Conservation (phyloP, 2,329 filamentous ascomycete genomes). For the Pseudocercospora vitis region DNA sequence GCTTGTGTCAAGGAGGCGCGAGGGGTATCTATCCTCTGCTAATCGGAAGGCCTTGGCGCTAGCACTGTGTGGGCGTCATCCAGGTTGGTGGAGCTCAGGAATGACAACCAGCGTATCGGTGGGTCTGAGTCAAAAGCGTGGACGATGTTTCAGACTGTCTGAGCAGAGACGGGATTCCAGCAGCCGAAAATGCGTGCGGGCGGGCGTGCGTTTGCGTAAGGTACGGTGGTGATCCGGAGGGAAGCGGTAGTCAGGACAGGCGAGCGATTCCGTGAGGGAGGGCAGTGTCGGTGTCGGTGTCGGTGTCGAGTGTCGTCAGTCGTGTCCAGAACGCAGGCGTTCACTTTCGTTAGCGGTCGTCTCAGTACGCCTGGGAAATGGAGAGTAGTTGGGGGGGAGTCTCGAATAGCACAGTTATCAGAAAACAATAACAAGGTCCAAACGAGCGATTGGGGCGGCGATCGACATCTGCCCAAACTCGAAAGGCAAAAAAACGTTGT, state of each 20-base stretch:
- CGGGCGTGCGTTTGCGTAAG: conserved; percentile 17
- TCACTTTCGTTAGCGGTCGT: neutral
- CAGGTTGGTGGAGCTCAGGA: conserved; percentile 35
- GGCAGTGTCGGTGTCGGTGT: conserved; percentile 1
- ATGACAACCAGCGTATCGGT: conserved; percentile 32
- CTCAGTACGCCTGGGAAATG: neutral
- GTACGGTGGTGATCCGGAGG: conserved; percentile 7
- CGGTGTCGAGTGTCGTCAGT: conserved; percentile 2
- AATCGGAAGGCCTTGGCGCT: conserved; percentile 27
- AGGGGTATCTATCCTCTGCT: conserved; percentile 22
- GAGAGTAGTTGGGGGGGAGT: conserved; percentile 8
- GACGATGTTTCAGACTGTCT: conserved; percentile 27
- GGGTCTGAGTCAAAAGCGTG: conserved; percentile 32
- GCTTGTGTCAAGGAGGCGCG: conserved; percentile 28
- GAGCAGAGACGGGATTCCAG: conserved; percentile 16
- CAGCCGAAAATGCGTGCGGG: conserved; percentile 19
- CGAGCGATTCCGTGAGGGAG: conserved; percentile 1
- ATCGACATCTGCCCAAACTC: conserved; percentile 25
- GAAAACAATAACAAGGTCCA: conserved; percentile 14
- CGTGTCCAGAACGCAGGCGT: neutral
- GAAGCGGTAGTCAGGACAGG: neutral
- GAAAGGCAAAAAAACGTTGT: conserved; percentile 14
- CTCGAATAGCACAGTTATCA: conserved; percentile 19
- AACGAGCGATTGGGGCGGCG: conserved; percentile 23
- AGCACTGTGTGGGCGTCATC: conserved; percentile 29